Conservation (phyloP, 495 filamentous ascomycete species). For the Talaromyces adpressus region DNA sequence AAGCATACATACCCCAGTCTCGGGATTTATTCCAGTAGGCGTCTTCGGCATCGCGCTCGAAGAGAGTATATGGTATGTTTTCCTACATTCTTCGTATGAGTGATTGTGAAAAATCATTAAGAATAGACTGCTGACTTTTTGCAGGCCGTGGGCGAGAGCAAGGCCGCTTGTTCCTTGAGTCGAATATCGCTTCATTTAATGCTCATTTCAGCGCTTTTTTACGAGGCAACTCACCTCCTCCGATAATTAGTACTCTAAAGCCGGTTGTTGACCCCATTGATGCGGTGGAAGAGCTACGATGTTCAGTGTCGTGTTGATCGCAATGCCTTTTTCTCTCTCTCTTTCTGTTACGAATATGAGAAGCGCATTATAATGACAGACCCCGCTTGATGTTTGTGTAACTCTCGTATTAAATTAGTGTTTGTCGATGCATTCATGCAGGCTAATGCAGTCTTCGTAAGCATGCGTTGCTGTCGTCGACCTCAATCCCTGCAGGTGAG, state of each 20-base stretch:
- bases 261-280: not conserved
- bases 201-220: not conserved
- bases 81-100: not conserved
- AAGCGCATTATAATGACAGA: not conserved
- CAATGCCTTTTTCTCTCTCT: too few relatives aligned
- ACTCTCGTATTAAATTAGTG: not conserved
- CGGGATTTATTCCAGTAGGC: not conserved
- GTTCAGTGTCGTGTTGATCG: too few relatives aligned
- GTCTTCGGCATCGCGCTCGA: not conserved
- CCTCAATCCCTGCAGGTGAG: not conserved
- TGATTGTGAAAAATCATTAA: not conserved
- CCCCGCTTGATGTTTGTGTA: not conserved
- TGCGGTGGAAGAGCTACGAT: not conserved
- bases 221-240: not conserved
- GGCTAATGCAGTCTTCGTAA: not conserved
- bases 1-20: not conserved
- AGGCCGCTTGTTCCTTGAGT: not conserved
- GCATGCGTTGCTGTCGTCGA: not conserved
- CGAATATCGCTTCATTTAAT: not conserved
- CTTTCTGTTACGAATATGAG: too few relatives aligned
- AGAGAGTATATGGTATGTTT: not conserved
- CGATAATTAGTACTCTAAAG: not conserved
- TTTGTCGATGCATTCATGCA: not conserved
- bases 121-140: not conserved
- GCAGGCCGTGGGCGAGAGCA: not conserved